Base-by-base conservation (phyloP, 768 basidiomycete genomes). In the Leucocoprinus sp. region DNA sequence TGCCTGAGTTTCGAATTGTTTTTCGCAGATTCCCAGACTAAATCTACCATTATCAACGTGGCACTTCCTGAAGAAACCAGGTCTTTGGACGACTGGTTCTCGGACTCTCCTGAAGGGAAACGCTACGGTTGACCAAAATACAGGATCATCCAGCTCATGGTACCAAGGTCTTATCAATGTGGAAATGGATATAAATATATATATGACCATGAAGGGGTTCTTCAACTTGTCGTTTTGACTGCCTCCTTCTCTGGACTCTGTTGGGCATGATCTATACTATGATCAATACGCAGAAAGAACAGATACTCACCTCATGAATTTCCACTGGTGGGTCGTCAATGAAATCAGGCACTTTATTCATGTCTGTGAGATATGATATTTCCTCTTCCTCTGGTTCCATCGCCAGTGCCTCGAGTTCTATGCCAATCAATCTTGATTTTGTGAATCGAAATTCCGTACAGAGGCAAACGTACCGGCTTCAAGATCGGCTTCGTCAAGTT, bases 401-500 rank as follows among this genome's bases (percentile, higher is more conserved):
- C n/a, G 80, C 82, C 12, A 99, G 68, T 0, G 95, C 95, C 50
- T 98, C 95, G 18, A 99, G 74, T 66, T 99, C 96, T 97, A 59
- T 15, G 37, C 11, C 7, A 47, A n/a, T 28, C 24, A 18, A n/a
- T 37, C 11, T 15, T 37, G 26, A 39, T n/a, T 5, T 37, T 11
- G 21, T 36, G n/a, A 19, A 11, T 26, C 27, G 1, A 15, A n/a
- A 7, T 26, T 42, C n/a, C 22, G 15, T 9, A 9, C 22, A 22
- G 9, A 24, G 28, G 27, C 23, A 5, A 21, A 58, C 77, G 38
- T 57, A 86, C 95, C 95, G 36, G 96, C 96, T 72, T 97, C 86
- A 3, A 99, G 73, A 63, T 98, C 96, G 6, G 88, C 91, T 62
- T 99, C 96, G 64, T 99, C 96, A 18, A 99, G 72, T 61, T 98